phyloP scores from a whole-genome alignment of 768 basidiomycete species.

The Gloeophyllum trabeum region DNA sequence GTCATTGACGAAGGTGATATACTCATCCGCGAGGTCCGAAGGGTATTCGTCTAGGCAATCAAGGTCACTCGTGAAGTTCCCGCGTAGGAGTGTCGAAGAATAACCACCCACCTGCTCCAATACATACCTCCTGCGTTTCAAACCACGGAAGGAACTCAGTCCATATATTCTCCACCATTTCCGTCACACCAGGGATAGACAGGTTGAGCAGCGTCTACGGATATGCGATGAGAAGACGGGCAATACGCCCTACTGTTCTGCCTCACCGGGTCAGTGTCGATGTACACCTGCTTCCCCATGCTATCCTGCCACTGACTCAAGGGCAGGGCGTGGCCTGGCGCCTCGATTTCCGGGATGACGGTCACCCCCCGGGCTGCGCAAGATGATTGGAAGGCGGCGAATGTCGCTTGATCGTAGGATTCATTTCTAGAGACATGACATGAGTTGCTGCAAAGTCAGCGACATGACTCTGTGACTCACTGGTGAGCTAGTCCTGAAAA shows the following conservation, averaged over 20 bases:
- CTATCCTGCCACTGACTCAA: no score
- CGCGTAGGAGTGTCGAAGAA: neutral
- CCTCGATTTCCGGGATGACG: constrained; percentile 16
- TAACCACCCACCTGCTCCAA: neutral
- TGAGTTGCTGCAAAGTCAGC: neutral
- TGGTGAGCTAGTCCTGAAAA: constrained; percentile 14
- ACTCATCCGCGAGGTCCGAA: neutral
- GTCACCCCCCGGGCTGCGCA: constrained; percentile 16
- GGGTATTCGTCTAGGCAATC: neutral
- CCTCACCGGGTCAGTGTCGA: no score
- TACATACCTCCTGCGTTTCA: neutral
- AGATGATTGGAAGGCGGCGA: constrained; percentile 14
- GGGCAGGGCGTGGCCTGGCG: neutral
- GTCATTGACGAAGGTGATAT: neutral
- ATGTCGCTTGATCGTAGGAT: constrained; percentile 14
- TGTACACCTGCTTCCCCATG: no score
- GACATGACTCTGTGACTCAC: neutral
- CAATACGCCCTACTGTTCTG: no score
- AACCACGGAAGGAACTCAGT: neutral
- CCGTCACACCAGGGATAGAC: neutral
- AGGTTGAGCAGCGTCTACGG: neutral
- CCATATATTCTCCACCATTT: neutral
- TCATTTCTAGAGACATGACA: constrained; percentile 9
- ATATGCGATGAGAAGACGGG: no score
- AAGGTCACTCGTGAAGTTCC: neutral